phyloP scores from a whole-genome alignment of 2,329 filamentous ascomycete species.

The Nothophaeocryptopus gaeumannii region DNA sequence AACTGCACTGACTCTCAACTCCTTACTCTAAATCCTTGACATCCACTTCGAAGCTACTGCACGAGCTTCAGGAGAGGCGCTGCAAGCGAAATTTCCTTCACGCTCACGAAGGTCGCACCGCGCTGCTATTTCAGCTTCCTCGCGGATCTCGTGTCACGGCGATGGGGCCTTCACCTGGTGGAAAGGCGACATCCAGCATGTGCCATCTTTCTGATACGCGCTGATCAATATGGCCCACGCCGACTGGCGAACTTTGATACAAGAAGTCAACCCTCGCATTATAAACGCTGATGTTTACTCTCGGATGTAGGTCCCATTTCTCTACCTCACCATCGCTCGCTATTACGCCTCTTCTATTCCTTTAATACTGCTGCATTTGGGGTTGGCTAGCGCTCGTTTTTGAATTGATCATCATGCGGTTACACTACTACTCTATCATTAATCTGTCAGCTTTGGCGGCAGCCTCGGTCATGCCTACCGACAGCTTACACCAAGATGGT shows the following conservation, averaged over 20 bases:
- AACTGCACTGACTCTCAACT: constrained; percentile 2
- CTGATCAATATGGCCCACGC: constrained; percentile 5
- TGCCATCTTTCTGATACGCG: constrained; percentile 12
- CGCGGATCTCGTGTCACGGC: constrained; percentile 10
- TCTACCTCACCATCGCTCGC: constrained; percentile 3
- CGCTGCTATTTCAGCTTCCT: constrained; percentile 14
- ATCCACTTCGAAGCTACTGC: constrained; percentile 1
- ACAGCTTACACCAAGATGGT: constrained; percentile 7
- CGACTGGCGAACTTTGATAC: constrained; percentile 1
- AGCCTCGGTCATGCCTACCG: constrained; percentile 17
- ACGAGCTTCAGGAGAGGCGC: constrained; percentile 5
- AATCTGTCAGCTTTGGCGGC: constrained; percentile 16
- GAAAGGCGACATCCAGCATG: background rate
- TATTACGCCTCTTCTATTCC: constrained; percentile 7
- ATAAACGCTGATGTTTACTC: constrained; percentile 6
- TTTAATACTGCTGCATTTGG: constrained; percentile 2
- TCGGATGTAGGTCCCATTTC: constrained; percentile 1
- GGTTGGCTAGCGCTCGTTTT: background rate
- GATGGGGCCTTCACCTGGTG: background rate
- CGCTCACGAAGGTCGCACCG: constrained; percentile 7
- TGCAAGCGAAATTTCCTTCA: constrained; percentile 8
- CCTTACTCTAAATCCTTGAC: constrained; percentile 11
- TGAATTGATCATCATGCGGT: constrained; percentile 11
- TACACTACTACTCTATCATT: constrained; percentile 14
- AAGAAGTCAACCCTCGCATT: constrained; percentile 8